phyloP scores from a whole-genome alignment of 768 basidiomycete genomes.

The Coprinopsis sp. region DNA sequence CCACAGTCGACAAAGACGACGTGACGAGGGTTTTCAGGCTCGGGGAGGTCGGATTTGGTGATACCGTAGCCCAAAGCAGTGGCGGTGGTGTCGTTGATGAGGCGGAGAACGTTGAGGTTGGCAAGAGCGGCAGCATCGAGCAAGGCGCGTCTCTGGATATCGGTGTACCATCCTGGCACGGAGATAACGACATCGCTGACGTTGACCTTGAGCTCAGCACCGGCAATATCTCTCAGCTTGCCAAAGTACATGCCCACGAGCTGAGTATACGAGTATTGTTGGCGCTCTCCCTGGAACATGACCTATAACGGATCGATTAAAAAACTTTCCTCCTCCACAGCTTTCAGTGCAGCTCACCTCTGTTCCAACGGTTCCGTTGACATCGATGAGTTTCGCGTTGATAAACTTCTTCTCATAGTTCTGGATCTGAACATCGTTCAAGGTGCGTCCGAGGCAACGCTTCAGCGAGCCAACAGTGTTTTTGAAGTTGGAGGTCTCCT shows the following conservation, averaged over 20 bases:
- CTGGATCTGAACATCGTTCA: slow-evolving; percentile 77
- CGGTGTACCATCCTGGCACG: slow-evolving; percentile 96
- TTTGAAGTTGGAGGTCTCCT: slow-evolving; percentile 96
- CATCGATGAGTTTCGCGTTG: slow-evolving; percentile 82
- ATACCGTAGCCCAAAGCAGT: slow-evolving; percentile 97
- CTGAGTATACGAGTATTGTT: slow-evolving; percentile 82
- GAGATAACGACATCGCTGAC: slow-evolving; percentile 94
- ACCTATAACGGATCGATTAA: slow-evolving; percentile 49
- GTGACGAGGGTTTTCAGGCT: slow-evolving; percentile 72
- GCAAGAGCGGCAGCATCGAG: slow-evolving; percentile 89
- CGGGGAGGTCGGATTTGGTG: slow-evolving; percentile 95
- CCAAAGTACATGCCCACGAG: slow-evolving; percentile 87
- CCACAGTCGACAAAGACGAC: slow-evolving; percentile 96
- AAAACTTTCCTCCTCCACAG: slow-evolving; percentile 1
- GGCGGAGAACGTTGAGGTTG: slow-evolving; percentile 83
- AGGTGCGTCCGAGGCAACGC: slow-evolving; percentile 79
- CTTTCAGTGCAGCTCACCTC: slow-evolving; percentile 52
- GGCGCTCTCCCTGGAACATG: slow-evolving; percentile 78
- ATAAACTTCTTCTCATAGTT: slow-evolving; percentile 88
- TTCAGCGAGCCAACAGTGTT: slow-evolving; percentile 95
- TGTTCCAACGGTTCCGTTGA: slow-evolving; percentile 74
- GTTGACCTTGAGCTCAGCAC: slow-evolving; percentile 77
- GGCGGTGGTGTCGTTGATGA: slow-evolving; percentile 97
- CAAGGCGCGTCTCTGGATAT: slow-evolving; percentile 85
- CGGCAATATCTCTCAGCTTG: slow-evolving; percentile 84